These are phyloP conservation scores for Hippophae rhamnoides DNA, from an alignment of 306 rosid genomes.

Conservation along the genomic window DNA sequence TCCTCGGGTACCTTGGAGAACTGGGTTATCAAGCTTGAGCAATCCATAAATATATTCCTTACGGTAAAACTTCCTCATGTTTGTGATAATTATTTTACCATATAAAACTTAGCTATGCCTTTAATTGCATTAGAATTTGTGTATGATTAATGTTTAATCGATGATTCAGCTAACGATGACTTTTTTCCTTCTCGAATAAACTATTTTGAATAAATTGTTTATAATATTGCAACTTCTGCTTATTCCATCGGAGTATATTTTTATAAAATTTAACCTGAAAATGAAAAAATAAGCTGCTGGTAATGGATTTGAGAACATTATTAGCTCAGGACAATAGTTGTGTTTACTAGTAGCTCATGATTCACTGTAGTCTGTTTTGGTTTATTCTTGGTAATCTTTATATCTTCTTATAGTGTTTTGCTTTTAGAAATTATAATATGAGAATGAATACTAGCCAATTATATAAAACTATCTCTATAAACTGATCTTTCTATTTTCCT, in stretches of 20 bases:
- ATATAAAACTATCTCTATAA: background rate
- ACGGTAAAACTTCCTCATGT: conserved; percentile 41
- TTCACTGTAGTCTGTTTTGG: background rate
- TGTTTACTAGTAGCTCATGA: background rate
- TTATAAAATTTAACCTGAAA: background rate
- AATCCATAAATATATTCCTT: conserved; percentile 64
- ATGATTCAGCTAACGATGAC: background rate
- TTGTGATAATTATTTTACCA: background rate
- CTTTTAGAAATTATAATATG: background rate
- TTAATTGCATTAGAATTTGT: background rate
- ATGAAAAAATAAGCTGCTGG: background rate
- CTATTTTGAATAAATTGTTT: background rate
- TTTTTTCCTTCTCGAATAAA: background rate
- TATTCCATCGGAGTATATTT: background rate
- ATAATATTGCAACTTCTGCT: background rate
- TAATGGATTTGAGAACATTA: background rate
- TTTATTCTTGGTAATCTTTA: background rate
- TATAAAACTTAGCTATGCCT: background rate
- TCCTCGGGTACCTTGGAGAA: conserved; percentile 40
- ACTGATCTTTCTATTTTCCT: background rate
- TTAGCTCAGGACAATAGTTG: background rate
- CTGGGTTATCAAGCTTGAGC: conserved; percentile 61
- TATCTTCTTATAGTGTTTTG: background rate
- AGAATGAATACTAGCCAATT: background rate
- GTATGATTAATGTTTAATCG: background rate